Conservation (phyloP, 129 eudicot genomes). For the Ambrosia trifida region DNA sequence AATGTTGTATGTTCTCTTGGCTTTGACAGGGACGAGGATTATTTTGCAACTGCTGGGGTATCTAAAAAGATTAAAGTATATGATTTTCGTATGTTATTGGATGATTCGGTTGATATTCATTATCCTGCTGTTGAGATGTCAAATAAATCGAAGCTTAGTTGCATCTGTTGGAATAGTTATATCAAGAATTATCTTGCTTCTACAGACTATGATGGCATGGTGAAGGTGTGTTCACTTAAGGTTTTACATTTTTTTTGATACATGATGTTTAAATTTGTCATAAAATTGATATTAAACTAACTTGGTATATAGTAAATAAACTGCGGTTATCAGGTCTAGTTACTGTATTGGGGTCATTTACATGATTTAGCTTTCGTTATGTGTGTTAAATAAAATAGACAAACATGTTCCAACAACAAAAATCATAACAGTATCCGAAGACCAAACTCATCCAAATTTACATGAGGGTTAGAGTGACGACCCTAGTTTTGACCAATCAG, state of each 20-base stretch:
- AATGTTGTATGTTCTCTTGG: conserved; percentile 90
- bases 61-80: conserved; percentile 82
- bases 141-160: conserved; percentile 73
- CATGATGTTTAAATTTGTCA: not conserved
- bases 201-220: conserved; percentile 87
- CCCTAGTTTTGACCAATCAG: too few relatives aligned
- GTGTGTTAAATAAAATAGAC: too few relatives aligned
- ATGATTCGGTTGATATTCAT: conserved; percentile 80
- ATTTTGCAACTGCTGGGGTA: conserved; percentile 92
- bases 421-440: too few relatives aligned
- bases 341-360: too few relatives aligned
- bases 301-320: not conserved
- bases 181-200: conserved; percentile 85
- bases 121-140: conserved; percentile 84
- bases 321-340: not conserved
- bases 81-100: conserved; percentile 56
- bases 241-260: conserved; percentile 10
- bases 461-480: too few relatives aligned
- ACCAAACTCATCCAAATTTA: too few relatives aligned
- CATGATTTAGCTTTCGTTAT: too few relatives aligned
- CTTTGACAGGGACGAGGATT: conserved; percentile 91
- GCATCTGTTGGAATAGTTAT: conserved; percentile 84
- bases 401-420: too few relatives aligned
- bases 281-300: not conserved
- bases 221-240: conserved; percentile 62